Evolutionary conservation across 805 yeast species (phyloP).

Genomic region (Candida hungchunana): DNA sequence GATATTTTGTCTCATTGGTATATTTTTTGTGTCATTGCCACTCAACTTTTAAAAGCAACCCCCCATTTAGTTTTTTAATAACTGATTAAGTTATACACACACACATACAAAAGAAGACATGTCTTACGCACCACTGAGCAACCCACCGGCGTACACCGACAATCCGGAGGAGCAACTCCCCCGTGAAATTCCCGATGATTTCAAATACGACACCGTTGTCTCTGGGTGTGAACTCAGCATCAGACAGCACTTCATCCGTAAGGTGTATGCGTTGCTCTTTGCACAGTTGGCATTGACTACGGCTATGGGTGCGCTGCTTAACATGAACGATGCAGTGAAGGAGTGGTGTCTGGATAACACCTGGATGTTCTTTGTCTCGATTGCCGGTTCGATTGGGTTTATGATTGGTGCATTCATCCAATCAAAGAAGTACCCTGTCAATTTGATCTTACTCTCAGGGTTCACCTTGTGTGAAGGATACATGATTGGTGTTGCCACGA

Average conservation of each 20-base stretch:
- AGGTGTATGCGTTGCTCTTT: constrained; percentile 70
- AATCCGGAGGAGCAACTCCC: constrained; percentile 11
- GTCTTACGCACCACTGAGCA: constrained; percentile 24
- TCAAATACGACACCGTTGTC: constrained; percentile 75
- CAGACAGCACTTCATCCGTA: constrained; percentile 71
- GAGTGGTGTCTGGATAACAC: constrained; percentile 53
- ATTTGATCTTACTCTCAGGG: constrained; percentile 52
- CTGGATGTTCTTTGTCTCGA: constrained; percentile 55
- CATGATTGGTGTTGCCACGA: constrained; percentile 61
- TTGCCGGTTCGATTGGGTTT: constrained; percentile 57
- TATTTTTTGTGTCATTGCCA: too few species aligned
- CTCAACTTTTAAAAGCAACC: too few species aligned
- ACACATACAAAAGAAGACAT: constrained; percentile 10
- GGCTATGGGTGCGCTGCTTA: constrained; percentile 48
- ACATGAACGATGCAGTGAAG: constrained; percentile 39
- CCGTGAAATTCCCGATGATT: constrained; percentile 57
- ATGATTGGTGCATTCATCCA: constrained; percentile 60
- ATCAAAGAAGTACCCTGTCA: constrained; percentile 66
- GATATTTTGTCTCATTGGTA: too few species aligned
- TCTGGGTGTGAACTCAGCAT: constrained; percentile 73
- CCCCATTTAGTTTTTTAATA: too few species aligned
- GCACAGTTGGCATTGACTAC: constrained; percentile 63
- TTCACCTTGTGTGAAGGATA: constrained; percentile 78
- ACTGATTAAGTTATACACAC: too few species aligned
- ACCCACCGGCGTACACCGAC: constrained; percentile 27